Base-by-base conservation (phyloP, 2,329 filamentous ascomycete species). In the Trichoderma sp. region DNA sequence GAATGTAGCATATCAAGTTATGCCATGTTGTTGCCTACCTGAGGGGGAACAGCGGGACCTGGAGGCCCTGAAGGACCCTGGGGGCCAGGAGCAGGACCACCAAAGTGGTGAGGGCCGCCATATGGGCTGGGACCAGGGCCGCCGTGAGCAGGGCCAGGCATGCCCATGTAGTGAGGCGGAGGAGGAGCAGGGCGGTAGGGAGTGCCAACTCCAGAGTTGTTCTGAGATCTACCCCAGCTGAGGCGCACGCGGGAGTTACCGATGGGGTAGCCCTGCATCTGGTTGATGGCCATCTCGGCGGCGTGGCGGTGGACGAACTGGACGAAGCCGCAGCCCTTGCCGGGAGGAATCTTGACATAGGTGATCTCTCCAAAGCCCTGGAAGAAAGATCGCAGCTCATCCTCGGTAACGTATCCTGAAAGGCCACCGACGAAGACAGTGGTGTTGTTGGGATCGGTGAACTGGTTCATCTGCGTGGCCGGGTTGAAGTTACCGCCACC, bases 211-310 rank as follows among this genome's bases (percentile, higher is more conserved):
- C 96, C 96, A 72, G 95, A 98, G 87, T 99, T 99, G 89, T 98
- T 99, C 87, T 99, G 96, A 68, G 92, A 96, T 73, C 96, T 92
- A 72, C 96, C 96, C 96, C 96, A 99, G 80, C 93, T 97, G 74
- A 99, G 88, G 77, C 96, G 94, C 70, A 99, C 96, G 74, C 96
- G 94, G 58, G 95, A 98, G 87, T 99, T 99, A 68, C 96, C 96
- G 77, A 99, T 99, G 29, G 96, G 96, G 80, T 99, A 99, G 71
- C 96, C 96, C 83, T 99, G 96, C 96, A 99, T 99, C 84, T 99
- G 96, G 84, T 99, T 99, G 88, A 99, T 99, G 75, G 96, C 96
- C 96, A 99, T 99, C 85, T 99, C 96, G 16, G 96, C 96, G 65
- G 96, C 96, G 78, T 99, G 96, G 74, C 96, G 94, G 84, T 99